These are phyloP conservation scores for Phoenix dactylifera DNA, from an alignment of 176 grass and related monocot species.

Conservation along the genomic window DNA sequence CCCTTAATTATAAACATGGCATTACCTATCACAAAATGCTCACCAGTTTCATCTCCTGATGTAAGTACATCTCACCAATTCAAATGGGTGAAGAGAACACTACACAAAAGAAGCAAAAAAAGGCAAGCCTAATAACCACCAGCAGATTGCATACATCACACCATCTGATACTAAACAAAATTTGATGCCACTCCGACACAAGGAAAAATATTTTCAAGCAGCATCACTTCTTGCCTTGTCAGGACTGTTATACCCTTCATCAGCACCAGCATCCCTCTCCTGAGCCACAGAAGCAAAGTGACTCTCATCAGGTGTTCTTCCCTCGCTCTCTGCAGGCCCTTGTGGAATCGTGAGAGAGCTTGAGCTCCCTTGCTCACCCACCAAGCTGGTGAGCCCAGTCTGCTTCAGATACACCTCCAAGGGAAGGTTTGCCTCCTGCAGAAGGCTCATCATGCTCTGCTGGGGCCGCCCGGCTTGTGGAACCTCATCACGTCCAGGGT, in stretches of 20 bases:
- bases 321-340: conserved; percentile 47
- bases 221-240: conserved; percentile 32
- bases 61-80: too few relatives aligned
- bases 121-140: too few relatives aligned
- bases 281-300: conserved; percentile 8
- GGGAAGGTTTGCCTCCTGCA: conserved; percentile 63
- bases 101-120: too few relatives aligned
- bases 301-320: conserved; percentile 49
- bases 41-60: too few relatives aligned
- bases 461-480: conserved; percentile 15
- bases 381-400: conserved; percentile 56
- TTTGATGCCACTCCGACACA: too few relatives aligned
- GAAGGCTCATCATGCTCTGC: conserved; percentile 66
- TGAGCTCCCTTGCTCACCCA: conserved; percentile 56
- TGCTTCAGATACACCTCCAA: conserved; percentile 87
- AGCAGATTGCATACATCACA: too few relatives aligned
- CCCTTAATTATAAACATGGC: too few relatives aligned
- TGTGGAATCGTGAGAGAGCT: conserved; percentile 14
- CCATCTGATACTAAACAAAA: too few relatives aligned
- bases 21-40: too few relatives aligned
- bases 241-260: conserved; percentile 31
- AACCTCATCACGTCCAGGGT: conserved; percentile 32
- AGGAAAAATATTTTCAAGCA: conserved; percentile 12
- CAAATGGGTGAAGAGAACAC: too few relatives aligned
- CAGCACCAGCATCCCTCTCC: conserved; percentile 17